Evolutionary conservation across 2,329 filamentous ascomycete species (phyloP).

Genomic region (Didymella glomerata): DNA sequence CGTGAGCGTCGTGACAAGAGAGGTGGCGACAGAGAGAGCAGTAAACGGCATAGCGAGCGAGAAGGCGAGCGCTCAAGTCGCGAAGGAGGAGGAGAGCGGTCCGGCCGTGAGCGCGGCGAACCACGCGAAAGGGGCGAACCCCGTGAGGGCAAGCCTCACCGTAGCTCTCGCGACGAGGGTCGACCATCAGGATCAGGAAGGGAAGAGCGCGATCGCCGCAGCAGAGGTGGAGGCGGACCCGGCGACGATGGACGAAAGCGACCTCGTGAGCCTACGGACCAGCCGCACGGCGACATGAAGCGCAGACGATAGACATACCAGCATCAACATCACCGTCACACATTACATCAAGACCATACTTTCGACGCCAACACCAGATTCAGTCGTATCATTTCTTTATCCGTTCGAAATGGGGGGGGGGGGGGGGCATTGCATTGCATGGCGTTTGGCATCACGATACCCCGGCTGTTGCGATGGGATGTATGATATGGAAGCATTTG

Average conservation of each 20-base stretch:
- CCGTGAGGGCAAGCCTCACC: constrained; percentile 33
- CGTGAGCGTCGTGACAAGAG: constrained; percentile 43
- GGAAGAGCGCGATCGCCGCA: constrained; percentile 37
- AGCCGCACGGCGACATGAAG: constrained; percentile 36
- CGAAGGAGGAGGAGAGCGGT: constrained; percentile 22
- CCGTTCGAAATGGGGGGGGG: constrained; percentile 1
- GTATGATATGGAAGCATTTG: not conserved
- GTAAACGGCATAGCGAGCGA: constrained; percentile 33
- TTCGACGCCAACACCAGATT: not conserved
- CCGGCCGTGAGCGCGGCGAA: constrained; percentile 22
- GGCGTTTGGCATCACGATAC: constrained; percentile 28
- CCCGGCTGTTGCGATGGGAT: constrained; percentile 15
- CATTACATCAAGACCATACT: constrained; percentile 14
- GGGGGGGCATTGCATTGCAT: constrained; percentile 21
- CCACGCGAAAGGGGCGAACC: constrained; percentile 10
- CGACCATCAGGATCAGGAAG: constrained; percentile 36
- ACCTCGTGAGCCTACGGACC: constrained; percentile 34
- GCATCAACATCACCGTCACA: constrained; percentile 12
- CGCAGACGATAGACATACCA: constrained; percentile 32
- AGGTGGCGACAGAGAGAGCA: constrained; percentile 35
- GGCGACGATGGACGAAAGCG: constrained; percentile 38
- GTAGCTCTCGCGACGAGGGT: constrained; percentile 35
- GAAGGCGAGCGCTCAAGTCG: constrained; percentile 29
- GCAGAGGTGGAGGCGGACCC: constrained; percentile 25
- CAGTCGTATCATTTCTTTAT: not conserved